A percentile compares a stretch with the other conserved stretches of the same genome.
Evolutionary conservation across 2,329 filamentous ascomycete genomes (phyloP).

Genomic region (Fusarium chuoi): DNA sequence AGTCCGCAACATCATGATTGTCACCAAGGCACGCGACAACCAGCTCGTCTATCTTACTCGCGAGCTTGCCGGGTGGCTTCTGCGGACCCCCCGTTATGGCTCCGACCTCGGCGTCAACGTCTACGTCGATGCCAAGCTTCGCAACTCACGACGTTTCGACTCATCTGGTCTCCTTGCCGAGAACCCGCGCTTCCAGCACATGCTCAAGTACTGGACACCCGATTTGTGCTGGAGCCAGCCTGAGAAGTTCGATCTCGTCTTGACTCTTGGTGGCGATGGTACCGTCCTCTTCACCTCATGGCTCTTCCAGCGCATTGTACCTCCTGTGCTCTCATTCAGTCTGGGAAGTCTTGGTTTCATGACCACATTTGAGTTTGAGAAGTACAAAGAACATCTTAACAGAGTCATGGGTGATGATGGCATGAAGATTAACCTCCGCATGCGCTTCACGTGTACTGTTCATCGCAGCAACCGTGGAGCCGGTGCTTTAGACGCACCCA

Average conservation of each 20-base stretch:
- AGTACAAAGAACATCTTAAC: constrained; percentile 87
- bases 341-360: constrained; percentile 88
- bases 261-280: constrained; percentile 87
- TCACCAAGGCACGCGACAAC: constrained; percentile 97
- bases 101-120: constrained; percentile 93
- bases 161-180: constrained; percentile 76
- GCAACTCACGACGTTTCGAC: constrained; percentile 88
- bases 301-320: constrained; percentile 91
- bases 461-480: constrained; percentile 72
- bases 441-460: constrained; percentile 98
- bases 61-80: constrained; percentile 87
- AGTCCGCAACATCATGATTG: constrained; percentile 95
- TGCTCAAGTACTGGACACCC: constrained; percentile 96
- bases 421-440: constrained; percentile 97
- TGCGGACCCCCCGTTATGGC: constrained; percentile 89
- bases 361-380: constrained; percentile 86
- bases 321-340: constrained; percentile 85
- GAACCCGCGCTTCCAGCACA: constrained; percentile 79
- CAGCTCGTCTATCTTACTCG: constrained; percentile 88
- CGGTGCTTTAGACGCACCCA: constrained; percentile 59
- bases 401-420: constrained; percentile 92
- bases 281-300: constrained; percentile 90
- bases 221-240: constrained; percentile 94
- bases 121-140: constrained; percentile 96
- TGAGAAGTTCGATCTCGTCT: constrained; percentile 94